These are phyloP conservation scores for Colletotrichum sp. DNA, from an alignment of 2,329 filamentous ascomycete species.

Conservation along the genomic window DNA sequence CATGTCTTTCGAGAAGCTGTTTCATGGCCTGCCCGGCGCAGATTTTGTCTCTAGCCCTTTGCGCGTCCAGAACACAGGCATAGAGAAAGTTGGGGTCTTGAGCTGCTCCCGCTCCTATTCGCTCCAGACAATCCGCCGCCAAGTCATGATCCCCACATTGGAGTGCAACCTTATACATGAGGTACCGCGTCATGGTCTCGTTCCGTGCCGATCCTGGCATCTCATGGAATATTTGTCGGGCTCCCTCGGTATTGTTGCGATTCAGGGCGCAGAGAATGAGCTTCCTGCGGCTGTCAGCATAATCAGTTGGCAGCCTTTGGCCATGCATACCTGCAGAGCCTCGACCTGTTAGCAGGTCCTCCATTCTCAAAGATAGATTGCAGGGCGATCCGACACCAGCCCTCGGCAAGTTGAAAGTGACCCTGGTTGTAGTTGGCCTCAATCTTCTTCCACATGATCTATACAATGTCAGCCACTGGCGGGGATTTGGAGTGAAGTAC, in stretches of 20 bases:
- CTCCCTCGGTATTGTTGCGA: constrained; percentile 57
- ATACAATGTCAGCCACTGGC: constrained; percentile 13
- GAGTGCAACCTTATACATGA: constrained; percentile 78
- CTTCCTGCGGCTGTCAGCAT: constrained; percentile 59
- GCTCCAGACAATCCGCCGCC: constrained; percentile 68
- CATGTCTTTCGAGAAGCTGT: constrained; percentile 32
- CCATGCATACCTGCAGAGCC: constrained; percentile 64
- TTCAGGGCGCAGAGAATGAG: constrained; percentile 73
- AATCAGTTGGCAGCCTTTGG: background rate
- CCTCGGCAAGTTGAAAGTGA: constrained; percentile 59
- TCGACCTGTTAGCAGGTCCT: constrained; percentile 70
- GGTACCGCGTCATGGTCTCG: constrained; percentile 71
- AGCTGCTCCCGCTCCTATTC: constrained; percentile 57
- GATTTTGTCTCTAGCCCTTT: constrained; percentile 64
- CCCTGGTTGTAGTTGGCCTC: constrained; percentile 61
- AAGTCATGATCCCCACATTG: constrained; percentile 59
- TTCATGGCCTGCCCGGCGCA: constrained; percentile 53
- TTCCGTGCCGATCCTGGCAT: constrained; percentile 65
- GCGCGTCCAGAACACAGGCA: constrained; percentile 80
- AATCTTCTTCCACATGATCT: constrained; percentile 85
- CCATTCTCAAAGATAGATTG: constrained; percentile 70
- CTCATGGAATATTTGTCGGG: constrained; percentile 57
- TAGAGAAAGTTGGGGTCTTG: constrained; percentile 72
- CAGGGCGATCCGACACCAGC: constrained; percentile 75
- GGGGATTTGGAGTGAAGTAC: constrained; percentile 25